Conservation (phyloP, 768 basidiomycete species). For the Lentinus tigrinus region DNA sequence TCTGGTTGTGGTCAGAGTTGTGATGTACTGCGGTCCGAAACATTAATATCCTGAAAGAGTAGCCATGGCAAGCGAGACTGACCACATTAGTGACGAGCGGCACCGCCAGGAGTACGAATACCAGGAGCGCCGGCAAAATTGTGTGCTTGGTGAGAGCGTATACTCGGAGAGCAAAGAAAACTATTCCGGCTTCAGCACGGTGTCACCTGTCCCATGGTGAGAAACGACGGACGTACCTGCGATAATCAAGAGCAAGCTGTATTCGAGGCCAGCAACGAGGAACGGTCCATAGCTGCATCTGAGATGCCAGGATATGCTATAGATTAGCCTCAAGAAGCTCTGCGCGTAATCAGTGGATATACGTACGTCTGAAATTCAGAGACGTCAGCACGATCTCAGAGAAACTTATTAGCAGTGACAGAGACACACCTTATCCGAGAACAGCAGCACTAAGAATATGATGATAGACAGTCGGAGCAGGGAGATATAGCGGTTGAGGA, state of each 20-base stretch:
- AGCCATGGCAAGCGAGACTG: neutral
- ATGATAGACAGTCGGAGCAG: neutral
- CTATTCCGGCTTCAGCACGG: no score
- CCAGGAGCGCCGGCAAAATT: neutral
- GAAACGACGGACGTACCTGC: no score
- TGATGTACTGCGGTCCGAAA: neutral
- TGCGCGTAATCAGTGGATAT: no score
- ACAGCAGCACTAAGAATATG: neutral
- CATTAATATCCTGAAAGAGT: no score
- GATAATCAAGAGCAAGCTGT: no score
- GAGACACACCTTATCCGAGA: neutral
- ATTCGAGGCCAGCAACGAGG: no score
- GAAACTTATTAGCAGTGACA: neutral
- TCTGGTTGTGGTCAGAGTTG: no score
- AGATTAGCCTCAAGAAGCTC: neutral
- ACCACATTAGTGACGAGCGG: neutral
- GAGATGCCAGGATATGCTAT: no score
- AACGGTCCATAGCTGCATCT: no score
- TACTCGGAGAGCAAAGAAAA: neutral
- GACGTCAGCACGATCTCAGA: no score
- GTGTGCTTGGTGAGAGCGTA: neutral
- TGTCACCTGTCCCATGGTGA: no score
- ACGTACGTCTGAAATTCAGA: no score
- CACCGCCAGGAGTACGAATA: neutral
- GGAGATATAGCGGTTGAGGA: conserved; percentile 10